Conservation (phyloP, 768 basidiomycete genomes). For the Gymnopilus dilepis region DNA sequence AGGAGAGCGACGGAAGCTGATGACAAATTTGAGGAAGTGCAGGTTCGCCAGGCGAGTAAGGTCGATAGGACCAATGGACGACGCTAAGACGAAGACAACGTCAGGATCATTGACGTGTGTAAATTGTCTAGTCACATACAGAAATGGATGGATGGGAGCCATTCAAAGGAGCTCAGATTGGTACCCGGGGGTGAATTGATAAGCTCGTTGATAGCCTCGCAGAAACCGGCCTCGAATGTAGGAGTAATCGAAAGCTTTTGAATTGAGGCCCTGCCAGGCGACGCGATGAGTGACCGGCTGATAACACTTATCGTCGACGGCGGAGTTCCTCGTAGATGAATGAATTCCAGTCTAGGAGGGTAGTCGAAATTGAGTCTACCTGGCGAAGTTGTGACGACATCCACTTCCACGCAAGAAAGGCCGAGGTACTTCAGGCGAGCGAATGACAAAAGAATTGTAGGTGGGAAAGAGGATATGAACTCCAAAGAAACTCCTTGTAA, state of each 20-base stretch:
- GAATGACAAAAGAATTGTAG: conserved; percentile 13
- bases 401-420: conserved; percentile 27
- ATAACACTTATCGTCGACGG: conserved; percentile 20
- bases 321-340: conserved; percentile 25
- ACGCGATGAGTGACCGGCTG: conserved; percentile 6
- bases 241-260: conserved; percentile 26
- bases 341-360: conserved; percentile 1
- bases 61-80: conserved; percentile 24
- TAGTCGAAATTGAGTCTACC: background rate
- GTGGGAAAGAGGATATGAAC: conserved; percentile 24
- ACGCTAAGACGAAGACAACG: conserved; percentile 4
- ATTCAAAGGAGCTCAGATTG: conserved; percentile 23
- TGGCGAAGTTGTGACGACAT: background rate
- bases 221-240: conserved; percentile 27
- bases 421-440: conserved; percentile 16
- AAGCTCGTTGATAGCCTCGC: conserved; percentile 21
- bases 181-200: conserved; percentile 17
- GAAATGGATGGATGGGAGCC: conserved; percentile 30
- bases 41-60: conserved; percentile 19
- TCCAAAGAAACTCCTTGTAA: conserved; percentile 24
- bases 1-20: conserved; percentile 25
- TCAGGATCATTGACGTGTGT: background rate
- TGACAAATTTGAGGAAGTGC: conserved; percentile 18
- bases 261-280: conserved; percentile 9
- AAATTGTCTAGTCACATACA: conserved; percentile 18